phyloP scores from a whole-genome alignment of 768 basidiomycete species.

The Auriculariales sp. region DNA sequence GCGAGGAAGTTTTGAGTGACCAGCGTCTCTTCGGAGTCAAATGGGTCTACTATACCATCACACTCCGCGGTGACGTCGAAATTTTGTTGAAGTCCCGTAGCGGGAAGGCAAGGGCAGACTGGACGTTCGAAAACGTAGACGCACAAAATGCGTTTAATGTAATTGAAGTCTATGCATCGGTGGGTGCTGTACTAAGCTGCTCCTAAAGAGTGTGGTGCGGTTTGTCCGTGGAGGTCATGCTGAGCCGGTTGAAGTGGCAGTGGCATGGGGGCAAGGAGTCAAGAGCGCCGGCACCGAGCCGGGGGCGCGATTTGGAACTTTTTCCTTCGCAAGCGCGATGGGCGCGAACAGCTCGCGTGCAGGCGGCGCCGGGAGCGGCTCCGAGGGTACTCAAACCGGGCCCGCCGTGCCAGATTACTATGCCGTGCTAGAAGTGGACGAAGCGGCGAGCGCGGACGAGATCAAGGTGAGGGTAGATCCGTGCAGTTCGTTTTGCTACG shows the following conservation, averaged over 20 bases:
- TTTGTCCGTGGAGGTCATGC: too few species aligned
- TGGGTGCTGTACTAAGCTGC: too few species aligned
- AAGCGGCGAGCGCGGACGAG: constrained; percentile 73
- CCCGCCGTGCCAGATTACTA: constrained; percentile 47
- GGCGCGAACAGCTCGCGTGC: background rate
- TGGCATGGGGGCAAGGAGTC: background rate
- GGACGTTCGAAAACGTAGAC: too few species aligned
- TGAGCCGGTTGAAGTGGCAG: background rate
- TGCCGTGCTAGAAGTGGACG: constrained; percentile 62
- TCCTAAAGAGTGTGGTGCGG: too few species aligned
- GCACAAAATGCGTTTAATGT: too few species aligned
- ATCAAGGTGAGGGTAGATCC: constrained; percentile 50
- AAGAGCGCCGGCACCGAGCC: background rate
- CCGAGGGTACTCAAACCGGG: background rate
- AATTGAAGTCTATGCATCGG: too few species aligned
- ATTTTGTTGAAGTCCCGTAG: too few species aligned
- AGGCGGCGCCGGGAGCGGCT: background rate
- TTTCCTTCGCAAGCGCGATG: background rate
- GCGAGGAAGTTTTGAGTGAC: too few species aligned
- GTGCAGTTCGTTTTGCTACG: background rate
- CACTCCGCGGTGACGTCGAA: too few species aligned
- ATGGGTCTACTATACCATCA: too few species aligned
- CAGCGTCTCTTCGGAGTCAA: too few species aligned
- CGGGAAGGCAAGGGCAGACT: too few species aligned
- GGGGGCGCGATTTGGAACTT: background rate